Percentiles rank a stretch among this genome's conserved stretches.
phyloP scores from a whole-genome alignment of 768 basidiomycete genomes.

The Lyophyllum decastes region DNA sequence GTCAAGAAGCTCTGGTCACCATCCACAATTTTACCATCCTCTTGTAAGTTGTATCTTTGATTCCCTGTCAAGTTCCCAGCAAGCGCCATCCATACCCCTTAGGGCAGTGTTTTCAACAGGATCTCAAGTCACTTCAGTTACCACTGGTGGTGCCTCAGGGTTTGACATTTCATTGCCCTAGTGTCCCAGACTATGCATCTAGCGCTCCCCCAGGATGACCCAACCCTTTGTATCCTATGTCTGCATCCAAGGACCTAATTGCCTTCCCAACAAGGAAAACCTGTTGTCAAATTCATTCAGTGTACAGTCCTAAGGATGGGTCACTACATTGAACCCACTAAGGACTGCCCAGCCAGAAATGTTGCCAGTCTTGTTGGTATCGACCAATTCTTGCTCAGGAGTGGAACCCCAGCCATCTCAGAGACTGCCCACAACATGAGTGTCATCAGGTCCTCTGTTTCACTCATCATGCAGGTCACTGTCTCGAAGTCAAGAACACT shows the following conservation, averaged over 20 bases:
- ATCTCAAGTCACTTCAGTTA: too few relatives aligned
- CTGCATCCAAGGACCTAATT: slow-evolving; percentile 99
- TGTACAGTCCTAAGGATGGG: slow-evolving; percentile 99
- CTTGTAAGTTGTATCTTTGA: too few relatives aligned
- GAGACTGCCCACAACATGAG: slow-evolving; percentile 99
- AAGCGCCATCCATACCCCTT: too few relatives aligned
- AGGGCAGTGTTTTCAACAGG: too few relatives aligned
- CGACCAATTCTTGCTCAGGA: slow-evolving; percentile 99
- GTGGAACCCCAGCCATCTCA: slow-evolving; percentile 93
- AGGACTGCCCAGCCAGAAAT: slow-evolving; percentile 99
- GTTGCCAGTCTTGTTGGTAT: slow-evolving; percentile 99
- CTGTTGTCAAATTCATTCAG: slow-evolving; percentile 97
- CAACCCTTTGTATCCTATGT: slow-evolving; percentile 97
- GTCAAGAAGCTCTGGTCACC: too few relatives aligned
- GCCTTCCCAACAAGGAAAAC: slow-evolving; percentile 97
- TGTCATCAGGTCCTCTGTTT: slow-evolving; percentile 99
- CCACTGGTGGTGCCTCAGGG: too few relatives aligned
- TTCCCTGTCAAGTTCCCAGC: too few relatives aligned
- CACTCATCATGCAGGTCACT: slow-evolving; percentile 97
- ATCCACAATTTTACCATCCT: too few relatives aligned
- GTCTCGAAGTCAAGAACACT: slow-evolving; percentile 99
- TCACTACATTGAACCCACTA: slow-evolving; percentile 96
- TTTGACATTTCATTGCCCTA: too few relatives aligned
- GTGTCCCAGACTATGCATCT: too few relatives aligned
- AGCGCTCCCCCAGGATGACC: too few relatives aligned